phyloP scores from a whole-genome alignment of 257 asterid genomes.

The Haberlea rhodopensis region DNA sequence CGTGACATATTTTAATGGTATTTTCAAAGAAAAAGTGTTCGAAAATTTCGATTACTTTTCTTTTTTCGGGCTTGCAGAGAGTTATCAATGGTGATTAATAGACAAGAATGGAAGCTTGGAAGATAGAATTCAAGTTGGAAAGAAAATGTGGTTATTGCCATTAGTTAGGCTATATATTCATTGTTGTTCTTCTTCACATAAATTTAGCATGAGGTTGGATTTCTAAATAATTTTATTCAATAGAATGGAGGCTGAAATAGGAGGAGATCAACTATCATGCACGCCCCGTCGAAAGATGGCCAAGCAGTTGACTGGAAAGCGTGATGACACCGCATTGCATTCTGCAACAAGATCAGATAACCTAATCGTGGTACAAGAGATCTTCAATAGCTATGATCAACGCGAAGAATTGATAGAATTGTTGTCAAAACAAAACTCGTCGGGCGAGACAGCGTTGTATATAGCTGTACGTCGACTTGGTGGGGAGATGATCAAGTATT shows the following conservation, averaged over 20 bases:
- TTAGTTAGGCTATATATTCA: conserved; percentile 22
- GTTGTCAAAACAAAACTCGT: conserved; percentile 42
- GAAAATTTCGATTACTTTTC: not conserved
- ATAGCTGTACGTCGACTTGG: conserved; percentile 51
- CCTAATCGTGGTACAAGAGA: conserved; percentile 31
- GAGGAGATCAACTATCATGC: conserved; percentile 25
- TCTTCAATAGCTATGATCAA: conserved; percentile 16
- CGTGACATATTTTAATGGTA: no score
- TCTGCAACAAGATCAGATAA: conserved; percentile 50
- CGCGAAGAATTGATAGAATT: conserved; percentile 34
- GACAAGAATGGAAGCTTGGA: conserved; percentile 3
- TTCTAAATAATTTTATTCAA: not conserved
- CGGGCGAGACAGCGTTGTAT: conserved; percentile 49
- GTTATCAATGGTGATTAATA: conserved; percentile 8
- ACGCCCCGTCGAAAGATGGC: conserved; percentile 57
- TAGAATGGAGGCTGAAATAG: conserved; percentile 15
- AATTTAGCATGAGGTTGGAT: not conserved
- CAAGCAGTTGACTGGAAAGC: conserved; percentile 53
- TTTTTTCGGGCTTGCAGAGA: conserved; percentile 25
- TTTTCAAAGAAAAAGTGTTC: no score
- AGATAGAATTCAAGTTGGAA: conserved; percentile 5
- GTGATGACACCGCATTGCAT: conserved; percentile 48
- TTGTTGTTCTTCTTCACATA: conserved; percentile 1
- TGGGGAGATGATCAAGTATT: no score
- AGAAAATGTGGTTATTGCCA: conserved; percentile 19